Conservation (phyloP, 169 alveolate species). For the Plasmodium inui region DNA sequence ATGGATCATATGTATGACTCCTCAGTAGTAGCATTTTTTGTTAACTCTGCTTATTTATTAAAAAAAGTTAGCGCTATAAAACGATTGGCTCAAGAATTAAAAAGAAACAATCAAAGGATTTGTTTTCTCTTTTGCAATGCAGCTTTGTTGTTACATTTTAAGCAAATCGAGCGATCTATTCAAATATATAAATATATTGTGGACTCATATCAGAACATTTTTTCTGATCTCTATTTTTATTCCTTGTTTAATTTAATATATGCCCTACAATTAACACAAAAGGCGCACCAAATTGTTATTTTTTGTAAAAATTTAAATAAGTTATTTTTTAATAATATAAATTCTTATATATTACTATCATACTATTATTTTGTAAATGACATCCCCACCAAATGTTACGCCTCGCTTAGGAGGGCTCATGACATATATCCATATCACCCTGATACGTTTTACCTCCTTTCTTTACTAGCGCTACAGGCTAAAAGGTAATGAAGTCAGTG, state of each 20-base stretch:
- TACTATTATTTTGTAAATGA: slow-evolving; percentile 47
- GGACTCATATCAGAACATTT: slow-evolving; percentile 49
- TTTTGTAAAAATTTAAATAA: slow-evolving; percentile 50
- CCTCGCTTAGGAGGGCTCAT: slow-evolving; percentile 41
- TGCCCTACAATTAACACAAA: slow-evolving; percentile 45
- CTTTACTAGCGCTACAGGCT: slow-evolving; percentile 24
- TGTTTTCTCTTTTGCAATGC: slow-evolving; percentile 65
- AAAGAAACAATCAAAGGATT: slow-evolving; percentile 28
- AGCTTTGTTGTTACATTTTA: slow-evolving; percentile 61
- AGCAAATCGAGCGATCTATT: slow-evolving; percentile 55
- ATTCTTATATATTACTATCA: slow-evolving; percentile 53
- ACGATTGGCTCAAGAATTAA: slow-evolving; percentile 52
- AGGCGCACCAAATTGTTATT: slow-evolving; percentile 56
- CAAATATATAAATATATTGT: slow-evolving; percentile 70
- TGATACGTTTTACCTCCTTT: slow-evolving; percentile 45
- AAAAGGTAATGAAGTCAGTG: slow-evolving; percentile 5
- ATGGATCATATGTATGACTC: slow-evolving; percentile 52
- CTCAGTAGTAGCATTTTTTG: slow-evolving; percentile 49
- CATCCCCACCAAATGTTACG: slow-evolving; percentile 26
- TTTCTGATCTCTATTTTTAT: slow-evolving; percentile 68
- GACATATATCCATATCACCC: slow-evolving; percentile 45
- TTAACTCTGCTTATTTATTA: slow-evolving; percentile 53
- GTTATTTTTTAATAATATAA: slow-evolving; percentile 62
- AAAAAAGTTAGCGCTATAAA: slow-evolving; percentile 56
- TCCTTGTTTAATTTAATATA: slow-evolving; percentile 65